phyloP scores from a whole-genome alignment of 805 yeast species.

The Yamadazyma kitorensis region DNA sequence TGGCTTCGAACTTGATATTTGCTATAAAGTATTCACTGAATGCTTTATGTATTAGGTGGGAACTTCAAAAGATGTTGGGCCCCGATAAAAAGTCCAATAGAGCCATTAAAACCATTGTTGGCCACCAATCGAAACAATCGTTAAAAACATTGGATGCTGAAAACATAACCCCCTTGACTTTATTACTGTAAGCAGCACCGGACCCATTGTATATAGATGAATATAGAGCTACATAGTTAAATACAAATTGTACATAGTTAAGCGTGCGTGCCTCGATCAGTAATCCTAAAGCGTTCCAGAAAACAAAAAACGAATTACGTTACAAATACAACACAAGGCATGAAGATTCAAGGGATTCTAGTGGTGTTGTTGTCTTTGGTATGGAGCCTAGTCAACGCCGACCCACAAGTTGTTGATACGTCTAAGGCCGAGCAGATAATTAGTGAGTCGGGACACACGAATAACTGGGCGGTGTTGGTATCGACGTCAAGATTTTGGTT shows the following conservation, averaged over 20 bases:
- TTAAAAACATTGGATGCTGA: constrained; percentile 2
- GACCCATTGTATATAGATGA: too few species aligned
- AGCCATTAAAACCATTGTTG: constrained; percentile 1
- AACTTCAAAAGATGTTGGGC: constrained; percentile 27
- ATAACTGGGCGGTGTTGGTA: constrained; percentile 84
- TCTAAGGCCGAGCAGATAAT: constrained; percentile 23
- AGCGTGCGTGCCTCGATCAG: too few species aligned
- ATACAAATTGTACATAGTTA: too few species aligned
- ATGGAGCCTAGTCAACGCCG: too few species aligned
- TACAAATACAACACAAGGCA: too few species aligned
- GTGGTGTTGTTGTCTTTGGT: too few species aligned
- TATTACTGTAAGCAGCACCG: too few species aligned
- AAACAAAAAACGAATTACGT: too few species aligned
- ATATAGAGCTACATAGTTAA: too few species aligned
- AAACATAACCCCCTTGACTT: constrained; percentile 3
- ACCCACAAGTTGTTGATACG: constrained; percentile 9
- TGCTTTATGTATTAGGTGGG: constrained; percentile 29
- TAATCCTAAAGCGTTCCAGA: too few species aligned
- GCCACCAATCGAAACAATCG: background rate
- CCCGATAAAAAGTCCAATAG: constrained; percentile 15
- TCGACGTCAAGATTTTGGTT: constrained; percentile 98
- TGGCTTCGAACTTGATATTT: constrained; percentile 26
- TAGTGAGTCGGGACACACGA: constrained; percentile 50
- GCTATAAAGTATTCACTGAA: constrained; percentile 25
- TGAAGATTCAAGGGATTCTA: too few species aligned